Evolutionary conservation across 1,139 yeast species (phyloP).

Genomic region (Blastobotrys buckinghamii): DNA sequence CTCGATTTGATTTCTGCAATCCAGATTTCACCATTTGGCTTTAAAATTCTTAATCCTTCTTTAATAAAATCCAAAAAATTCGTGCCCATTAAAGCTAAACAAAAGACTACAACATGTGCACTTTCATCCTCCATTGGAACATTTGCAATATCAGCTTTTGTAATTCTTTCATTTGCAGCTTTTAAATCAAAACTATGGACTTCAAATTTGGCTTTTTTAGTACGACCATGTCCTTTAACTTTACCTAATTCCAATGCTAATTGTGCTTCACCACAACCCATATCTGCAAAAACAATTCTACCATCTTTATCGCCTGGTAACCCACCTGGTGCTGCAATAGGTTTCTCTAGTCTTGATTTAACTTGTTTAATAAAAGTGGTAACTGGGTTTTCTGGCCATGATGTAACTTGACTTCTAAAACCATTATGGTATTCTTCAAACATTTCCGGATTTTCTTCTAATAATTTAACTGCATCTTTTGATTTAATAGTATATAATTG

Average conservation of each 20-base stretch:
- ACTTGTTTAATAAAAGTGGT: constrained; percentile 76
- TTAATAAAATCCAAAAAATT: constrained; percentile 84
- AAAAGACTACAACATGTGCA: constrained; percentile 80
- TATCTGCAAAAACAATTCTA: constrained; percentile 78
- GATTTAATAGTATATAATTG: constrained; percentile 84
- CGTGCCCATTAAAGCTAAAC: constrained; percentile 96
- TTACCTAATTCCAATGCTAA: constrained; percentile 60
- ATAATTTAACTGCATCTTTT: constrained; percentile 63
- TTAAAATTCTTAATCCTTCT: constrained; percentile 82
- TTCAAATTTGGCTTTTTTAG: constrained; percentile 38
- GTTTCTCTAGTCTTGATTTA: constrained; percentile 53
- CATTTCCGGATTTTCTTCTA: constrained; percentile 75
- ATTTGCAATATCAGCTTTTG: constrained; percentile 90
- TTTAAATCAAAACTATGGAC: constrained; percentile 90
- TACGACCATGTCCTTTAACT: constrained; percentile 35
- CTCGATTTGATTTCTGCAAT: constrained; percentile 95
- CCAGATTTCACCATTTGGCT: constrained; percentile 94
- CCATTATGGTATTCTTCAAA: constrained; percentile 96
- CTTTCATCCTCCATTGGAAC: constrained; percentile 79
- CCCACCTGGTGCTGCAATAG: constrained; percentile 92
- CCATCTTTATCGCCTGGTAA: constrained; percentile 47
- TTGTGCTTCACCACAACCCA: constrained; percentile 99
- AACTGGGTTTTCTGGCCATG: constrained; percentile 99
- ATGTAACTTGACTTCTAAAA: constrained; percentile 85
- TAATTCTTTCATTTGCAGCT: constrained; percentile 77